phyloP scores from a whole-genome alignment of 192 early-diverging fungal genomes.

The Podila epicladia region DNA sequence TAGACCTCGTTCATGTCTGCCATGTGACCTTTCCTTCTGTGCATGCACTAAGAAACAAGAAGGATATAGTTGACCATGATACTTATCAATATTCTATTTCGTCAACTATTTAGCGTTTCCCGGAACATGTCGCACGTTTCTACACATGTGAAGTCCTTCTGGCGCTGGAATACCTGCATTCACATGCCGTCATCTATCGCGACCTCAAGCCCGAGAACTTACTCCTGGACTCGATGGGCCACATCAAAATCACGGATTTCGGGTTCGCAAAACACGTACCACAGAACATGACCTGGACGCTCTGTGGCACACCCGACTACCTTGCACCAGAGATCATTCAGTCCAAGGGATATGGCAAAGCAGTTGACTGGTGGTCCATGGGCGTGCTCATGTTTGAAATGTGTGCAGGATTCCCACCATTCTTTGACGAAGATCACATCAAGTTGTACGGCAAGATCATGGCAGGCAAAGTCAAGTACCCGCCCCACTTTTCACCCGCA shows the following conservation, averaged over 20 bases:
- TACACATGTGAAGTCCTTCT: constrained; percentile 82
- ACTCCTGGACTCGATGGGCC: constrained; percentile 78
- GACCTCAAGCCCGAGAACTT: constrained; percentile 89
- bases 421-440: constrained; percentile 94
- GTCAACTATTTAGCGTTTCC: constrained; percentile 61
- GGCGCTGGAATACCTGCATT: constrained; percentile 84
- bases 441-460: constrained; percentile 95
- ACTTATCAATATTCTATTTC: not conserved
- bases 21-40: not conserved
- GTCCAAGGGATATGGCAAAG: constrained; percentile 91
- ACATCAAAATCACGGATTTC: constrained; percentile 90
- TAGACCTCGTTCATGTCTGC: not conserved
- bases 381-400: constrained; percentile 94
- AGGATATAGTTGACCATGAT: not conserved
- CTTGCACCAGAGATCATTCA: constrained; percentile 91
- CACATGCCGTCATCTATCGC: constrained; percentile 81
- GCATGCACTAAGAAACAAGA: not conserved
- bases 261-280: constrained; percentile 90
- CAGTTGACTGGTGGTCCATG: constrained; percentile 95
- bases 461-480: constrained; percentile 82
- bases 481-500: constrained; percentile 81
- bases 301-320: constrained; percentile 87
- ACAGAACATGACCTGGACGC: constrained; percentile 83
- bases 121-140: constrained; percentile 79
- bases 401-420: constrained; percentile 94